Base-by-base conservation (phyloP, 1,284 basidiomycete species). In the Malassezia sympodialis region DNA sequence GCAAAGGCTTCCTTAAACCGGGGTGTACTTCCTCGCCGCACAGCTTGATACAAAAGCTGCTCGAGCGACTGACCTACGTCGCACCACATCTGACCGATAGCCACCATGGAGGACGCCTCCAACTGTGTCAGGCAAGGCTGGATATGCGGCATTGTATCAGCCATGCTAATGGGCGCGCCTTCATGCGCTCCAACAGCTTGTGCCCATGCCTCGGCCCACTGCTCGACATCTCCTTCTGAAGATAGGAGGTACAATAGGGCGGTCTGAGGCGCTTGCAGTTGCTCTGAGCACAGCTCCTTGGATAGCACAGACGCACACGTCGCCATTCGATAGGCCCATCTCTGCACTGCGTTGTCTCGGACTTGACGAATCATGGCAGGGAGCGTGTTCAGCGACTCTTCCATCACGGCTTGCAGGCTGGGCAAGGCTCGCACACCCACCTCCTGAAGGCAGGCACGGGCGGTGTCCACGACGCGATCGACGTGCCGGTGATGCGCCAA, bases 1-100 rank as follows among this genome's bases (percentile, higher is more conserved):
- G 40, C 31, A 40, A 56, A 56, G 8, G 28, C 53, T 21, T 34
- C n/a, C 12, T 49, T 32, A 37, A 50, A 40, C 30, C 46, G 46
- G 26, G 32, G 28, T 11, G 15, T 15, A 12, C 11, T 39, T 19
- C 37, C 37, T 39, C 15, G n/a, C 4, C 19, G 37, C 11, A 21
- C 19, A 6, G 37, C 37, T 4, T 39, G 17, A 11, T 19, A 39
- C n/a, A 39, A 21, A 21, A 39, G 48, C 37, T n/a, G 37, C 34
- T 30, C 14, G 19, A 30, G 48, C 37, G 41, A 26, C 30, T 35
- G 23, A 23, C 46, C 46, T 23, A 28, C 7, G 4, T 23, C 34
- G 8, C 11, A 37, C 46, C 46, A 49, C 46, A 49, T 49, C 3
- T 17, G 32, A 6, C 23, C 46, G 4, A 49, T 31, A 7, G 46